A percentile compares a stretch with the other conserved stretches of the same genome.
Conservation (phyloP, 1,284 basidiomycete genomes). For the Moniliophthora roreri region DNA sequence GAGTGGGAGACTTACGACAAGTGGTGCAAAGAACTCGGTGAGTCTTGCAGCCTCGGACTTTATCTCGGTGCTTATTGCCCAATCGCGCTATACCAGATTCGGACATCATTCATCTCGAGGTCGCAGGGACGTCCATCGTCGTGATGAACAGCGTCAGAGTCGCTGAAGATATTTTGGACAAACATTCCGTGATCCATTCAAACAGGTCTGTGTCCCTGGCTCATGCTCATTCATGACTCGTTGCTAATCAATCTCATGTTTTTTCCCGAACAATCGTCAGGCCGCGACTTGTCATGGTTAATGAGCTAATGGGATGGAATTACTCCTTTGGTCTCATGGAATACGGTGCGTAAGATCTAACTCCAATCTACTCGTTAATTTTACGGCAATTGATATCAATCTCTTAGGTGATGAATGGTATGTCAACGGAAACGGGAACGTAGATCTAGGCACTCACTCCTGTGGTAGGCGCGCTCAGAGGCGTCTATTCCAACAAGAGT, state of each 20-base stretch:
- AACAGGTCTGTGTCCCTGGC: slow-evolving; percentile 11
- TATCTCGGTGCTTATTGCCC: background rate
- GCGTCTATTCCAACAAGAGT: slow-evolving; percentile 27
- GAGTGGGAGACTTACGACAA: slow-evolving; percentile 16
- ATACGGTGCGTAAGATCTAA: slow-evolving; percentile 19
- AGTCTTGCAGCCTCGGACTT: background rate
- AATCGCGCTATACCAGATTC: slow-evolving; percentile 8
- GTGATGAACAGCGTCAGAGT: slow-evolving; percentile 14
- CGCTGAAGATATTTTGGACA: slow-evolving; percentile 15
- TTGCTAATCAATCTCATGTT: slow-evolving; percentile 6
- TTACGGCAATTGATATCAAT: background rate
- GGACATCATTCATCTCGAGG: slow-evolving; percentile 16
- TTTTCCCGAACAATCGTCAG: slow-evolving; percentile 19
- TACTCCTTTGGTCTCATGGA: slow-evolving; percentile 26
- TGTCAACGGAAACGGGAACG: background rate
- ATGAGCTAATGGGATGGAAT: slow-evolving; percentile 27
- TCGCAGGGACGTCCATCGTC: slow-evolving; percentile 16
- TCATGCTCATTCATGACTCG: background rate
- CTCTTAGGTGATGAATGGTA: slow-evolving; percentile 18
- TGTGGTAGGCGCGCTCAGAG: slow-evolving; percentile 17
- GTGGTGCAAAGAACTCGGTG: slow-evolving; percentile 14
- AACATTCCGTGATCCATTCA: slow-evolving; percentile 15
- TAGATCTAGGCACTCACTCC: background rate
- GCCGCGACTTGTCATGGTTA: slow-evolving; percentile 19
- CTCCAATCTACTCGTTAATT: background rate